Evolutionary conservation across 306 rosid genomes (phyloP), one percentile per base, ranked within the genome.

Genomic region (Senna siamea): DNA sequence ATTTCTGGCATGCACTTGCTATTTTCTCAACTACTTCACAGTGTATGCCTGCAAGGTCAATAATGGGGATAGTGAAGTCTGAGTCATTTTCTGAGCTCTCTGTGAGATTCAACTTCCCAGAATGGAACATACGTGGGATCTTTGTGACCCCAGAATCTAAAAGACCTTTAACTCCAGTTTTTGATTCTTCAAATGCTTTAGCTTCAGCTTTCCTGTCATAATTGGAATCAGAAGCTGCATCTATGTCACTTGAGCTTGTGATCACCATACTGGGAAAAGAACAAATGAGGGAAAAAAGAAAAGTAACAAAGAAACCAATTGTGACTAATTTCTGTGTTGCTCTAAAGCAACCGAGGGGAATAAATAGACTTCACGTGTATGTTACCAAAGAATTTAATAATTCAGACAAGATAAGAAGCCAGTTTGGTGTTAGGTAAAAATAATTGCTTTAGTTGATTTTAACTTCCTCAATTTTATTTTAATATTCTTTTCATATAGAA

Each of bases 121-220:
- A 30, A 17, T 69, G 18, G 18, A 83, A 83, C 51, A 83, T 83
- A 1, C 46, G 59, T 4, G 87, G 87, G 6, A 83, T 12, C 32
- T 83, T 72, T 1, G 75, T 62, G n/a, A 79, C 68, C 19, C 82
- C 82, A 2, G 52, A 23, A 34, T 83, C 84, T 9, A 4, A 66
- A 2, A 83, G 47, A 34, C 87, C 87, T 18, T 72, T 83, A 2
- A 83, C 87, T 7, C 87, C 77, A 19, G 72, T 26, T 62, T 71
- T 83, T 22, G 79, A 66, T 15, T 83, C 76, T 3, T 72, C 82
- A 54, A 83, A 79, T 10, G 76, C 73, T 38, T 75, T 60, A 0
- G 76, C 47, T 38, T 83, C 79, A 37, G 57, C 76, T n/a, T 35
- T 14, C 11, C 77, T 37, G 26, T 75, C 77, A 50, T 75, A 80